These are phyloP conservation scores for Flaveria brownii DNA, from an alignment of 129 eudicot species.

Conservation along the genomic window DNA sequence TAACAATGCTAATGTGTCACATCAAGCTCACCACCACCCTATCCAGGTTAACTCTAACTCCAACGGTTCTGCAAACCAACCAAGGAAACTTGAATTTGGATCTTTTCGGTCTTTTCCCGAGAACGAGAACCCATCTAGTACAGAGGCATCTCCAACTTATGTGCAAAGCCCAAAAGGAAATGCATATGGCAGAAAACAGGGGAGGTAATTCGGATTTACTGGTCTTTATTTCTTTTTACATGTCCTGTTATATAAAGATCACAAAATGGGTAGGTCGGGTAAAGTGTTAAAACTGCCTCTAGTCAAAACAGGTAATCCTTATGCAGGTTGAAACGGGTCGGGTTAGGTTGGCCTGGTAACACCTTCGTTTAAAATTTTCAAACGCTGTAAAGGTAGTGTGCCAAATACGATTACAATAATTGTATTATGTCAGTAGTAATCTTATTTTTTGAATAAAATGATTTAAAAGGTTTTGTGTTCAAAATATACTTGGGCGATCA, in stretches of 20 bases:
- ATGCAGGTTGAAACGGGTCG: background rate
- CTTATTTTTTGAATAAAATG: background rate
- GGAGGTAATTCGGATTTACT: constrained; percentile 38
- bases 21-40: constrained; percentile 26
- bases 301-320: background rate
- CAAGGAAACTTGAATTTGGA: constrained; percentile 59
- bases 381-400: background rate
- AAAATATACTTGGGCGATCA: background rate
- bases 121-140: constrained; percentile 29
- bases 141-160: constrained; percentile 12
- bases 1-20: constrained; percentile 25
- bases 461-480: background rate
- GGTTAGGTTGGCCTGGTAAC: background rate
- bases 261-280: constrained; percentile 3
- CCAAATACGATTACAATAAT: background rate
- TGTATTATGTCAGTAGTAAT: background rate
- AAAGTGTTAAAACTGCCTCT: background rate
- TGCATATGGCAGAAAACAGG: constrained; percentile 23
- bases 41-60: constrained; percentile 20
- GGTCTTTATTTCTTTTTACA: background rate
- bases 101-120: constrained; percentile 47
- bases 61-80: constrained; percentile 23
- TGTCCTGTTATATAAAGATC: background rate
- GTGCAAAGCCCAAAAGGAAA: constrained; percentile 22
- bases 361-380: background rate